Conservation (phyloP, 495 filamentous ascomycete species). For the Hyaloscypha hepaticicola region DNA sequence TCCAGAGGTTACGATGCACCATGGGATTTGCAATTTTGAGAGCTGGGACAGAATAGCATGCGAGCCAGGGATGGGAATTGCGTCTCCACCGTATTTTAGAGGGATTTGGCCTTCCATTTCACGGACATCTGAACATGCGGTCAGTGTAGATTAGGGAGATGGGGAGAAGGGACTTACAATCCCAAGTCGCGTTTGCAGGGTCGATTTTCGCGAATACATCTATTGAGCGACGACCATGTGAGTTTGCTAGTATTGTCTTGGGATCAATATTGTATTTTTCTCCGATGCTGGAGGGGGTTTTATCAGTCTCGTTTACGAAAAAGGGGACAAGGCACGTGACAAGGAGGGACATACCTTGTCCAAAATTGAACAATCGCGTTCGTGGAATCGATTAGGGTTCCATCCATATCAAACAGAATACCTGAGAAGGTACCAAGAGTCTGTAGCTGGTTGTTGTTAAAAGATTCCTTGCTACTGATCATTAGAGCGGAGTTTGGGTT, state of each 20-base stretch:
- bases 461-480: too few relatives aligned
- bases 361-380: constrained; percentile 86
- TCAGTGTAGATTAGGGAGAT: too few relatives aligned
- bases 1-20: constrained; percentile 91
- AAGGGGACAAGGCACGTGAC: too few relatives aligned
- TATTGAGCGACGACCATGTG: constrained; percentile 82
- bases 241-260: constrained; percentile 74
- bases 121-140: too few relatives aligned
- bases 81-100: too few relatives aligned
- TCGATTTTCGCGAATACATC: constrained; percentile 73
- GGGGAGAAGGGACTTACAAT: constrained; percentile 56
- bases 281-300: constrained; percentile 61
- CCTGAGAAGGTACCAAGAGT: constrained; percentile 54
- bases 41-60: constrained; percentile 34
- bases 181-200: constrained; percentile 77
- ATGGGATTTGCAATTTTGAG: constrained; percentile 54
- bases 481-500: too few relatives aligned
- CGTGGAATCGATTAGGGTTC: constrained; percentile 78
- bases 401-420: constrained; percentile 88
- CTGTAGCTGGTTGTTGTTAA: too few relatives aligned
- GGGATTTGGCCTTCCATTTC: too few relatives aligned
- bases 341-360: constrained; percentile 30
- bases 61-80: too few relatives aligned
- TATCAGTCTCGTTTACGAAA: too few relatives aligned
- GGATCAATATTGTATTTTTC: constrained; percentile 78